Base-by-base conservation (phyloP, 2,329 filamentous ascomycete genomes). In the Penicillium glabrum region DNA sequence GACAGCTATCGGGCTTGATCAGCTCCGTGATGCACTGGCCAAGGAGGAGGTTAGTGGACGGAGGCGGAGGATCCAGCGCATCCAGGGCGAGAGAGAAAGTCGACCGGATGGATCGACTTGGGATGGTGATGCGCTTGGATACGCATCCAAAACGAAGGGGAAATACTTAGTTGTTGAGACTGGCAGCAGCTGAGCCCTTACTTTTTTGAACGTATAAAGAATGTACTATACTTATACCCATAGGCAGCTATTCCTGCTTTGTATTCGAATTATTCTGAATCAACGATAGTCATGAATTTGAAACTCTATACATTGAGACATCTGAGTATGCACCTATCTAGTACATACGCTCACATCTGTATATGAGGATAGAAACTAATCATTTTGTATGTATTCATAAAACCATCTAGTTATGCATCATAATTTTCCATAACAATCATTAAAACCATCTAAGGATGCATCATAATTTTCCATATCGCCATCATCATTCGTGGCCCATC, bases 81-180 rank as follows among this genome's bases (percentile, higher is more conserved):
- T 70, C 10, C 62, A 66, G 41, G 54, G 61, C 9, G 65, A 69
- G 46, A 72, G 65, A 46, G 69, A 69, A 49, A 57, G 64, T 37
- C 64, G 58, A 11, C 69, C 74, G 4, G 80, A 82, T 21, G 75
- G 75, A 4, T 77, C 80, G 14, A 80, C 77, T 1, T 86, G 89
- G 75, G 77, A 85, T 59, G 93, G 91, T 85, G 83, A 95, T 77
- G 86, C 88, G 0, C 72, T 95, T 47, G 82, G 80, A 1, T 82
- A 83, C 53, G 89, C 90, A 0, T 79, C 83, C 16, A 85, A 83
- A 66, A 91, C 80, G 53, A 83, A 83, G 5, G 90, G 89, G 14
- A 84, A 82, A 62, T 96, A 88, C 67, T 93, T 96, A 64, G 86
- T 93, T 8, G 91, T 95, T 2, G 84, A 90, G 61, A 72, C 69